These are phyloP conservation scores for Neurospora sp. DNA, from an alignment of 495 filamentous ascomycete genomes.

Conservation along the genomic window DNA sequence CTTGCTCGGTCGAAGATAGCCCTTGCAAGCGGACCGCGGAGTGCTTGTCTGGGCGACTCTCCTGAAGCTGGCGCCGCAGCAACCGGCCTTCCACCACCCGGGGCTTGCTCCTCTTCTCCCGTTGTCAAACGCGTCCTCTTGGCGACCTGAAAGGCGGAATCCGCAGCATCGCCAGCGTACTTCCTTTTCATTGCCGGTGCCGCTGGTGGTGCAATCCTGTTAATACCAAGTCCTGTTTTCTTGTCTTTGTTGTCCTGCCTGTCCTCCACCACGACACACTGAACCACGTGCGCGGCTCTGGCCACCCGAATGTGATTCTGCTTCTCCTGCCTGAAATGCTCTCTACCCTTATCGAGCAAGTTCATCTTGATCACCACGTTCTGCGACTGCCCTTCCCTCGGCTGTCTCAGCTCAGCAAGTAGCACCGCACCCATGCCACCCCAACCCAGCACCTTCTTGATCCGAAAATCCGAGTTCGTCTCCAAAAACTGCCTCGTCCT, in stretches of 20 bases:
- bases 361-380: neutral
- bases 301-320: neutral
- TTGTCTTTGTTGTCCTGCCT: neutral
- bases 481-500: neutral
- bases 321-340: neutral
- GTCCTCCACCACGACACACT: neutral
- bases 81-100: neutral
- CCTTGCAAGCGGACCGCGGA: neutral
- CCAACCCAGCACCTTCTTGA: neutral
- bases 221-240: neutral
- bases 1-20: neutral
- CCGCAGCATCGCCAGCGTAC: neutral
- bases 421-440: neutral
- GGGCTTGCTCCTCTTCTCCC: neutral
- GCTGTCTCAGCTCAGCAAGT: neutral
- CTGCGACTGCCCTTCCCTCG: neutral
- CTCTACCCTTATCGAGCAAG: neutral
- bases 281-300: neutral
- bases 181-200: neutral
- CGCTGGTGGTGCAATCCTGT: neutral
- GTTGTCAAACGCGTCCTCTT: neutral
- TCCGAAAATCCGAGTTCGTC: neutral
- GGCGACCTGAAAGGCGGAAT: neutral
- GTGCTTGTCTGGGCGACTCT: neutral
- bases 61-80: neutral